phyloP scores from a whole-genome alignment of 768 basidiomycete genomes.

The Leucosporidium creatinivorum region DNA sequence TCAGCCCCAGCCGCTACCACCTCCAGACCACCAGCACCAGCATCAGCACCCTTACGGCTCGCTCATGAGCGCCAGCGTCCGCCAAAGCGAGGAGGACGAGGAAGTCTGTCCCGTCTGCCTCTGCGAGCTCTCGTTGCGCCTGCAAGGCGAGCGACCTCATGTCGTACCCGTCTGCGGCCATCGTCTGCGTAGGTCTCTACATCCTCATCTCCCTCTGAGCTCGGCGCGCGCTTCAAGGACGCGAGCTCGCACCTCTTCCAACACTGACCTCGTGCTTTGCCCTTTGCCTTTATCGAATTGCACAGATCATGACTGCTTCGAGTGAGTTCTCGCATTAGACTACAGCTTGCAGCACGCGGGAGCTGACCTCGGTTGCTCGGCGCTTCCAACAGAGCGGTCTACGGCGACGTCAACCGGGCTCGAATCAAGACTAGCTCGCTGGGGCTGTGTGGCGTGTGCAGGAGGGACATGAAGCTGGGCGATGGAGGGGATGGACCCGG shows the following conservation, averaged over 20 bases:
- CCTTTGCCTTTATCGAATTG: no score
- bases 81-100: neutral
- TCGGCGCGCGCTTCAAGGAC: neutral
- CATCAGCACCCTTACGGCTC: no score
- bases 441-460: constrained; percentile 93
- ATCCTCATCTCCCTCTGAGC: neutral
- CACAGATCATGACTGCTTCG: constrained; percentile 74
- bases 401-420: constrained; percentile 77
- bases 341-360: no score
- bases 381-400: constrained; percentile 55
- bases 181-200: constrained; percentile 68
- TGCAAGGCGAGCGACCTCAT: constrained; percentile 85
- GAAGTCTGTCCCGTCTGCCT: neutral
- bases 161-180: constrained; percentile 97
- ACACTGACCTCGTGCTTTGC: neutral
- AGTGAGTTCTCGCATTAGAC: constrained; percentile 31
- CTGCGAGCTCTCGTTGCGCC: neutral
- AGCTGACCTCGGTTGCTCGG: no score
- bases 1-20: no score
- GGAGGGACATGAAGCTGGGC: constrained; percentile 90
- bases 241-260: neutral
- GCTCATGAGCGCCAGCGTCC: neutral
- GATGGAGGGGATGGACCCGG: constrained; percentile 63
- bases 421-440: constrained; percentile 46
- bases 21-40: no score